Base-by-base conservation (phyloP, 805 yeast species). In the Dipodascus geniculatus region DNA sequence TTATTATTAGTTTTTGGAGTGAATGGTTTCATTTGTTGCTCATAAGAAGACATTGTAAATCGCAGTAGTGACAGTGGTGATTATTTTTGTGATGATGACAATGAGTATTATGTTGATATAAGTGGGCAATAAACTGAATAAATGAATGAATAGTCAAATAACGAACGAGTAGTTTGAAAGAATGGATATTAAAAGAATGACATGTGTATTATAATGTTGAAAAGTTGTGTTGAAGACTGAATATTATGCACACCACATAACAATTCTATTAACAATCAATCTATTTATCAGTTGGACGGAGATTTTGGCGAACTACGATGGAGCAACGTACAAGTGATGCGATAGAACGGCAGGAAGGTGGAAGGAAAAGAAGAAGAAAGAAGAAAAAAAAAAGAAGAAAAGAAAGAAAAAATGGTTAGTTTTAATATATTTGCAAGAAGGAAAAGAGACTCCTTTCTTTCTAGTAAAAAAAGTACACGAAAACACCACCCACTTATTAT, bases 131-230 rank as follows among this genome's bases (percentile, higher is more conserved):
- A n/a, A n/a, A 28, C 11, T 28, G 11, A 6, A 28, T 28, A 6
- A 28, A 28, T 6, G 9, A 28, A 28, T 6, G 11, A 11, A 28
- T 28, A 11, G 11, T 28, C 33, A 28, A 28, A 6, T 28, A 28
- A 28, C 33, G 33, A 28, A 28, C 11, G 33, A 11, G 33, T 11
- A 38, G 3, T 24, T 23, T 31, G 52, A 20, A 31, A 38, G 48
- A 23, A 17, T 23, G 48, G 19, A 48, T 47, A 51, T 47, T 51
- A 31, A 42, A 47, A 44, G 42, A 48, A 19, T 22, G 42, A 48
- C 35, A 48, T 35, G 33, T 14, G 22, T 48, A 19, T 17, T 11
- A 42, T 31, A 50, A 50, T 19, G 17, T 6, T 3, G 33, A 19
- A 3, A 38, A 22, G 3, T 17, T 33, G 28, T 2, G 42, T 50